phyloP scores from a whole-genome alignment of 371 early-diverging fungal species.

The Saksenaea vasiformis region DNA sequence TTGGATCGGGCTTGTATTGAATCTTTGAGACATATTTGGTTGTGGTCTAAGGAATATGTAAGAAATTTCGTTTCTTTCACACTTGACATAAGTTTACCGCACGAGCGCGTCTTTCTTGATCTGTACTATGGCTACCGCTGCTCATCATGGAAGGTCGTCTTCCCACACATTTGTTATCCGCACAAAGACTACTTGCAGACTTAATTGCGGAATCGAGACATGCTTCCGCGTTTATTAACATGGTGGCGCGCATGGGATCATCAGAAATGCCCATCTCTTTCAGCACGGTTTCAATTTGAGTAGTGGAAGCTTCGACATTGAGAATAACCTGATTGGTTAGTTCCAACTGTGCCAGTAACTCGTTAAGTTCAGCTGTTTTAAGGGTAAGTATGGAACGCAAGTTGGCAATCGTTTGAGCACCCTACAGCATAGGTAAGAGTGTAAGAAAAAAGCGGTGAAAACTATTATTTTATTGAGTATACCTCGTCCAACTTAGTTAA shows the following conservation, averaged over 20 bases:
- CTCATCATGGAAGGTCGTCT: conserved; percentile 7
- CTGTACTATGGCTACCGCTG: conserved; percentile 8
- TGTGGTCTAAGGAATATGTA: neutral
- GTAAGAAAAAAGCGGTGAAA: neutral
- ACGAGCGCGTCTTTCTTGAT: conserved; percentile 5
- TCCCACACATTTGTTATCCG: neutral
- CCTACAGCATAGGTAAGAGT: conserved; percentile 11
- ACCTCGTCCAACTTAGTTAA: conserved; percentile 31
- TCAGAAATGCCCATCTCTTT: conserved; percentile 19
- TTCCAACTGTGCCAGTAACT: conserved; percentile 30
- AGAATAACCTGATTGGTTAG: conserved; percentile 30
- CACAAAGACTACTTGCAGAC: conserved; percentile 20
- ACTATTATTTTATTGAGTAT: neutral
- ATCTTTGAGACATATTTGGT: conserved; percentile 7
- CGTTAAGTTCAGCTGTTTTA: conserved; percentile 31
- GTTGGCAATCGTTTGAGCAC: conserved; percentile 29
- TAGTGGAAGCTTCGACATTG: conserved; percentile 29
- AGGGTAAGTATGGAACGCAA: conserved; percentile 25
- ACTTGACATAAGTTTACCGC: neutral
- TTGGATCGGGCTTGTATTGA: conserved; percentile 15
- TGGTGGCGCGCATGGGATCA: conserved; percentile 11
- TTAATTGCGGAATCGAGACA: conserved; percentile 28
- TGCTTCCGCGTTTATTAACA: conserved; percentile 31
- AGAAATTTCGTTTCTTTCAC: neutral
- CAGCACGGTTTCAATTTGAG: conserved; percentile 26